A percentile compares a stretch with the other conserved stretches of the same genome.
Conservation (phyloP, 305 asterid genomes). For the Rubia balearica region DNA sequence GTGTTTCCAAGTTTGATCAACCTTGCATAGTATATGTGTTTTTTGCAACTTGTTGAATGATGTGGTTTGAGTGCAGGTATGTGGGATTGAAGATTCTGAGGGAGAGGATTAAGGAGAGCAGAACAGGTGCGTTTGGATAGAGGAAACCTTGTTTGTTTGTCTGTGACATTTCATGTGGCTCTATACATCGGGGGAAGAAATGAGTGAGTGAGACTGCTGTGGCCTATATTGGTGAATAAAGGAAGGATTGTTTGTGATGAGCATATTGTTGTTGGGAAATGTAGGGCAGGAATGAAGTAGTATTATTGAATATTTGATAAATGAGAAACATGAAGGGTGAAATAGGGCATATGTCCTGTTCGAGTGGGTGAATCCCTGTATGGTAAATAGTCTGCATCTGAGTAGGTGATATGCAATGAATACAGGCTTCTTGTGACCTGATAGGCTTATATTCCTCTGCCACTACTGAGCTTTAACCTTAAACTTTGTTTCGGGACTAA, state of each 20-base stretch:
- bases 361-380: not conserved
- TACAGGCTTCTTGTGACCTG: not conserved
- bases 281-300: too few species aligned
- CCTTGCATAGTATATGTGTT: not conserved
- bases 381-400: not conserved
- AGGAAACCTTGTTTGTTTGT: not conserved
- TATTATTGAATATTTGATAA: too few species aligned
- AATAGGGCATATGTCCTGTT: too few species aligned
- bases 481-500: not conserved
- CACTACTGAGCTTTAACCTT: not conserved
- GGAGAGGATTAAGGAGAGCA: constrained; percentile 17
- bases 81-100: constrained; percentile 18
- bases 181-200: too few species aligned
- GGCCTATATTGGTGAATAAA: too few species aligned
- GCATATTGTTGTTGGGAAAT: not conserved
- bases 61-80: constrained; percentile 14
- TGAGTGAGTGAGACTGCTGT: not conserved
- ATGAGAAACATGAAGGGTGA: too few species aligned
- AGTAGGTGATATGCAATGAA: not conserved
- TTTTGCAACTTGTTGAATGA: not conserved
- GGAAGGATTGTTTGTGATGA: not conserved
- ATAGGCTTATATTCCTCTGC: not conserved
- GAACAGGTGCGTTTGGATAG: not conserved
- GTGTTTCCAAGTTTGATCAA: not conserved
- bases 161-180: too few species aligned